A percentile compares a stretch with the other conserved stretches of the same genome.
phyloP scores from a whole-genome alignment of 805 yeast species.

The Kuraishia ogatae region DNA sequence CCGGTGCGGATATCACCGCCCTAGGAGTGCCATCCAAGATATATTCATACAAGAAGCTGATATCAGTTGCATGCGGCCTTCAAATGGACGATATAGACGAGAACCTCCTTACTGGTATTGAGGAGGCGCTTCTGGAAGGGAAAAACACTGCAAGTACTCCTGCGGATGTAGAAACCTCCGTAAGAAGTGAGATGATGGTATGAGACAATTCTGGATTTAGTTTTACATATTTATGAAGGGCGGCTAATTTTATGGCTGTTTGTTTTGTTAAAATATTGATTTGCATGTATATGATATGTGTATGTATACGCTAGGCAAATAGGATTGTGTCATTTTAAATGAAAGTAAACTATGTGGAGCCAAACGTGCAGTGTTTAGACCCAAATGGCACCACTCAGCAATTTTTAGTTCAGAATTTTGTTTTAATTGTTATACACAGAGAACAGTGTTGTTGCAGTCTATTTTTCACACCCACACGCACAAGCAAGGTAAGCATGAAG shows the following conservation, averaged over 20 bases:
- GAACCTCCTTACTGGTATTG: conserved; percentile 76
- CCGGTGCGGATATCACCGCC: background rate
- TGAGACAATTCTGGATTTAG: background rate
- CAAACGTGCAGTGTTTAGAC: too few species aligned
- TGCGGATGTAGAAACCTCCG: background rate
- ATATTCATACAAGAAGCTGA: conserved; percentile 48
- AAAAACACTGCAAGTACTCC: background rate
- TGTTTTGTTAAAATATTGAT: background rate
- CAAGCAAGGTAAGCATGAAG: too few species aligned
- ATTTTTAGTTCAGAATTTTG: too few species aligned
- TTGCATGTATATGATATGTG: background rate
- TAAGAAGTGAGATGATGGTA: background rate
- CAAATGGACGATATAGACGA: conserved; percentile 71
- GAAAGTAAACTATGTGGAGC: too few species aligned
- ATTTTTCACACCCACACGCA: too few species aligned
- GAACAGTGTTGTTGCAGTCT: too few species aligned
- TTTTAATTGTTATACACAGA: too few species aligned
- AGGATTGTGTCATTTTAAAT: too few species aligned
- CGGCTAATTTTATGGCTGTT: background rate
- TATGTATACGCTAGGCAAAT: too few species aligned
- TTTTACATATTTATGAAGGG: background rate
- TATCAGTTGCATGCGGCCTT: conserved; percentile 70
- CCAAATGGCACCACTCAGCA: too few species aligned
- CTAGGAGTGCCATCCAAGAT: background rate
- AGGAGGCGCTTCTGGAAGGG: conserved; percentile 23